Conservation (phyloP, 2,329 filamentous ascomycete species). For the Cadophora malorum region DNA sequence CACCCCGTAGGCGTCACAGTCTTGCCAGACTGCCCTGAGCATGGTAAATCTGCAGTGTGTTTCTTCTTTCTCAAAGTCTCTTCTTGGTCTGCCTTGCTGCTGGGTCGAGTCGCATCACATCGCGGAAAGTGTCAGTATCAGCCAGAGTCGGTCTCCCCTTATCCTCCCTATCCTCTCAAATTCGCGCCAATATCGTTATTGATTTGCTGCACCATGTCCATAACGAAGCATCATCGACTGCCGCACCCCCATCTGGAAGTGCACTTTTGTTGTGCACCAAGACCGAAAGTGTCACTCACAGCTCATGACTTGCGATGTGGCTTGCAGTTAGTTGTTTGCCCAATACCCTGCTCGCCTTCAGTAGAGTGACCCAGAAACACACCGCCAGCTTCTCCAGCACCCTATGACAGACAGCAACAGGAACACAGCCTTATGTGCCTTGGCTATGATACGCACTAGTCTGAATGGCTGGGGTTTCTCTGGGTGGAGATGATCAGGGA, state of each 20-base stretch:
- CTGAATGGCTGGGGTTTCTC: slow-evolving; percentile 27
- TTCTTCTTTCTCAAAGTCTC: not conserved
- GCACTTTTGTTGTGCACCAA: slow-evolving; percentile 18
- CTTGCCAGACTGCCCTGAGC: not conserved
- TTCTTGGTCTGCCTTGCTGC: not conserved
- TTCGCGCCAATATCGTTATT: not conserved
- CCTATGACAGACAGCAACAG: slow-evolving; percentile 18
- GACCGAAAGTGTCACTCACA: slow-evolving; percentile 1
- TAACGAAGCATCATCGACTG: not conserved
- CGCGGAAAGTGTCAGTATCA: not conserved
- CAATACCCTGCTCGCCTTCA: not conserved
- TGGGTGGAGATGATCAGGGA: slow-evolving; percentile 29
- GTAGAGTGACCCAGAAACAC: not conserved
- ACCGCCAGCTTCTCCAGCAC: slow-evolving; percentile 3
- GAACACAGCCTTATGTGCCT: slow-evolving; percentile 35
- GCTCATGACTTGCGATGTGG: slow-evolving; percentile 7
- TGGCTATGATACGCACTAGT: slow-evolving; percentile 19
- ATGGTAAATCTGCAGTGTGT: not conserved
- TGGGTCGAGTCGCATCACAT: not conserved
- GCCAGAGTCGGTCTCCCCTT: not conserved
- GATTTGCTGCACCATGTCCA: slow-evolving; percentile 11
- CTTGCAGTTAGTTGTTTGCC: slow-evolving; percentile 2
- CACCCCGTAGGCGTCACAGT: not conserved
- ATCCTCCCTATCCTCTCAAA: not conserved
- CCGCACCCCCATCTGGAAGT: slow-evolving; percentile 3